A percentile compares a stretch with the other conserved stretches of the same genome.
These are phyloP conservation scores for Phytophthora pini DNA, from an alignment of 352 stramenopile genomes.

Conservation along the genomic window DNA sequence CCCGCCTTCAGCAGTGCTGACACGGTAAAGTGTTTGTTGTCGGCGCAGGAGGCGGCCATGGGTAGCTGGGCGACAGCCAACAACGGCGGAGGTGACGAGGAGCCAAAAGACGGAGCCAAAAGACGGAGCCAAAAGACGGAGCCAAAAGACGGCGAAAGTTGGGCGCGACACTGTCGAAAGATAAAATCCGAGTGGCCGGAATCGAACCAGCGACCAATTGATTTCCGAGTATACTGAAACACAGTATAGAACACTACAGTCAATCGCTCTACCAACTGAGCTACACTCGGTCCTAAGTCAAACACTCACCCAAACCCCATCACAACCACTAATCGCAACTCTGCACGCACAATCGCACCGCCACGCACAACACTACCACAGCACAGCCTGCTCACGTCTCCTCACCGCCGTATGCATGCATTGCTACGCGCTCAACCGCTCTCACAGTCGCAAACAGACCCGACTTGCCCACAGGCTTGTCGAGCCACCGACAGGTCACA, in stretches of 20 bases:
- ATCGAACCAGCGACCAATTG: conserved; percentile 1
- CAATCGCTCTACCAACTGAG: conserved; percentile 1
- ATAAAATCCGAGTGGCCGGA: conserved; percentile 1
- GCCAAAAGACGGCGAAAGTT: neutral
- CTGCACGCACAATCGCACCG: neutral
- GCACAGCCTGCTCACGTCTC: neutral
- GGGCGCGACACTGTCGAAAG: too few relatives aligned
- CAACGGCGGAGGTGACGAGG: neutral
- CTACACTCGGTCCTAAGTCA: neutral
- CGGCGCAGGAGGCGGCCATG: too few relatives aligned
- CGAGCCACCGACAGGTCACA: neutral
- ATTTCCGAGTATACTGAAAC: neutral
- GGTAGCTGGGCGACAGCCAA: neutral
- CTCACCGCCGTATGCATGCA: neutral
- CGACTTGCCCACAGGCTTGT: neutral
- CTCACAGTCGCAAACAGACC: neutral
- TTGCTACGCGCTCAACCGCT: neutral
- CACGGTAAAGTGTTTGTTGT: neutral
- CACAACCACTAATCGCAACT: neutral
- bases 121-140: neutral
- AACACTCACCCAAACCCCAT: neutral
- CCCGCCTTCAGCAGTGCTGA: neutral
- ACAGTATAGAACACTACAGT: conserved; percentile 1
- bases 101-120: neutral
- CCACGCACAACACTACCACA: neutral